phyloP scores from a whole-genome alignment of 2,329 filamentous ascomycete genomes.

The Alternaria rosae region DNA sequence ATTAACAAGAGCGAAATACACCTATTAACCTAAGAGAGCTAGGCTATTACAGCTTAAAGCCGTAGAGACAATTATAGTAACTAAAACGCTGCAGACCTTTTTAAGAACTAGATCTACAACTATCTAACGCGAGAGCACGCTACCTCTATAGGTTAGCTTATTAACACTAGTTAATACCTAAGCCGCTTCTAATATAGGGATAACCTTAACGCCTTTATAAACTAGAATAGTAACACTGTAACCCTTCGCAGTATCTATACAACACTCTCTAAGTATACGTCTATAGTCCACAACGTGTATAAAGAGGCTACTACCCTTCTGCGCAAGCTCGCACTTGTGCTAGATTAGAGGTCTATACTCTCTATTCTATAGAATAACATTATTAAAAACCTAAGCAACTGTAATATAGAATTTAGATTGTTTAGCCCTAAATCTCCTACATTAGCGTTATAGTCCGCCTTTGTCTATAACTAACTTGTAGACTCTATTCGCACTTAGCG shows the following conservation, averaged over 20 bases:
- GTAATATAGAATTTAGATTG: neutral
- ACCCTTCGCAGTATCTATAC: neutral
- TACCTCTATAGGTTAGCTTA: neutral
- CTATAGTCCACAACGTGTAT: no score
- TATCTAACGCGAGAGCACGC: neutral
- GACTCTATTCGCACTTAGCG: neutral
- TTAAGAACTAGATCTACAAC: neutral
- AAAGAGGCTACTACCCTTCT: neutral
- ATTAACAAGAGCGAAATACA: no score
- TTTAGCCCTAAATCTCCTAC: neutral
- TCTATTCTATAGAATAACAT: neutral
- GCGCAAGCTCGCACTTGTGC: neutral
- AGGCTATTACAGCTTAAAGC: no score
- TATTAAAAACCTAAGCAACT: neutral
- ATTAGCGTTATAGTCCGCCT: neutral
- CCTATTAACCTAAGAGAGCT: no score
- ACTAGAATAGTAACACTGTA: no score
- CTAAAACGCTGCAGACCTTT: no score
- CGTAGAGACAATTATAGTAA: no score
- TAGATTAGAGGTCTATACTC: neutral
- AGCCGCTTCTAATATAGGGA: neutral
- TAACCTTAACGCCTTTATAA: neutral
- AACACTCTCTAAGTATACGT: no score
- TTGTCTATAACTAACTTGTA: neutral
- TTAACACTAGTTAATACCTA: neutral